phyloP scores from a whole-genome alignment of 208 protist genomes.

The Wallacemonas sp. region DNA sequence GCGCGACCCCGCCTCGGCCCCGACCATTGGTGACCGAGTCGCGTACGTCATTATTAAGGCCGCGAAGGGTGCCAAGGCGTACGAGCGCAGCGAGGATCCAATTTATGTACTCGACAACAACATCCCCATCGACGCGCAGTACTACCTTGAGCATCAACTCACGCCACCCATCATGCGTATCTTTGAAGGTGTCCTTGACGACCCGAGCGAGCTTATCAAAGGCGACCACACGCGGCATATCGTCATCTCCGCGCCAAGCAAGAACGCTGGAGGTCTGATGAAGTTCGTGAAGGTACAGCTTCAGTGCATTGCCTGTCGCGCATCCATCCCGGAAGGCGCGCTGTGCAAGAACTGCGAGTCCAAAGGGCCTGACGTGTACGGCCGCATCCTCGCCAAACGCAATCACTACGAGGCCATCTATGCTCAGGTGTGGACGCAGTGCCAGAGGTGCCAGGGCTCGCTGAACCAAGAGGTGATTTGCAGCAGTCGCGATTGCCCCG shows the following conservation, averaged over 20 bases:
- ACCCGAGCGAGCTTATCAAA: conserved; percentile 83
- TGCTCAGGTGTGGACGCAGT: conserved; percentile 98
- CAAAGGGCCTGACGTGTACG: conserved; percentile 93
- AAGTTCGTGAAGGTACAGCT: conserved; percentile 96
- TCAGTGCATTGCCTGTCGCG: conserved; percentile 96
- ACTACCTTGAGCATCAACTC: conserved; percentile 92
- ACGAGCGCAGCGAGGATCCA: conserved; percentile 99
- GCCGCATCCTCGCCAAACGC: conserved; percentile 88
- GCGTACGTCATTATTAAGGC: conserved; percentile 87
- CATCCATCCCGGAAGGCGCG: conserved; percentile 76
- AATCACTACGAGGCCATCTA: conserved; percentile 96
- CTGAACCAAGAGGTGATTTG: conserved; percentile 97
- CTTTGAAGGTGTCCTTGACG: conserved; percentile 97
- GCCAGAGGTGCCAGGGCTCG: conserved; percentile 98
- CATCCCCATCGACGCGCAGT: conserved; percentile 86
- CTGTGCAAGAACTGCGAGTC: conserved; percentile 92
- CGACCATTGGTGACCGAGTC: conserved; percentile 83
- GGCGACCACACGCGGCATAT: conserved; percentile 98
- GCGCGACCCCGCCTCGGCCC: conserved; percentile 79
- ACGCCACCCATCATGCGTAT: conserved; percentile 79
- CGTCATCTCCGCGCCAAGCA: conserved; percentile 91
- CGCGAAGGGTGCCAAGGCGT: conserved; percentile 91
- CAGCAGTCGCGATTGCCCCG: conserved; percentile 98
- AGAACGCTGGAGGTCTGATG: conserved; percentile 95
- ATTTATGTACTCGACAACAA: conserved; percentile 96